Evolutionary conservation across 192 early-diverging fungal genomes (phyloP).

Genomic region (Backusella morwellensis): DNA sequence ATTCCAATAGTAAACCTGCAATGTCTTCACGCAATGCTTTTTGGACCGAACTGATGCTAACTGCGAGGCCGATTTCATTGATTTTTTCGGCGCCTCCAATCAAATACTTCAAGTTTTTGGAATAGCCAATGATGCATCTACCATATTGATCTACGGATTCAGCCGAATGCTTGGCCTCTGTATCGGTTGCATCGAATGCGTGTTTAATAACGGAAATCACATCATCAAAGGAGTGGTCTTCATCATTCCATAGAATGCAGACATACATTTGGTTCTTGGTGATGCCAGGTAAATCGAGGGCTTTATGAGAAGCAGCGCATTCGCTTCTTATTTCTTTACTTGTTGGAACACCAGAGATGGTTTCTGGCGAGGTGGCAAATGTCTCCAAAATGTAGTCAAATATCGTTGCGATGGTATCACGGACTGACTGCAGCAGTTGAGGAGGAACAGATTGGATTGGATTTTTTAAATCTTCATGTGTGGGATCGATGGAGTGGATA

Average conservation of each 20-base stretch:
- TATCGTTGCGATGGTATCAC: slow-evolving; percentile 77
- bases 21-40: slow-evolving; percentile 87
- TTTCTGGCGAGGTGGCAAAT: slow-evolving; percentile 57
- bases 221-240: slow-evolving; percentile 90
- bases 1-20: slow-evolving; percentile 72
- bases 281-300: slow-evolving; percentile 3
- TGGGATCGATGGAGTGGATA: slow-evolving; percentile 62
- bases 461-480: background rate
- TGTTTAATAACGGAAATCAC: slow-evolving; percentile 80
- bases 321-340: background rate
- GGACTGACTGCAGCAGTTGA: slow-evolving; percentile 63
- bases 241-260: slow-evolving; percentile 95
- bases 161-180: slow-evolving; percentile 71
- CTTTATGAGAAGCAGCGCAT: slow-evolving; percentile 13
- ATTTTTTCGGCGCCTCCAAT: slow-evolving; percentile 68
- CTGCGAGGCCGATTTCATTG: slow-evolving; percentile 66
- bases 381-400: slow-evolving; percentile 91
- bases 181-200: slow-evolving; percentile 56
- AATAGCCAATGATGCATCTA: slow-evolving; percentile 69
- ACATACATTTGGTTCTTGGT: slow-evolving; percentile 44
- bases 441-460: slow-evolving; percentile 42
- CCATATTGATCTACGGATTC: slow-evolving; percentile 83
- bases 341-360: background rate
- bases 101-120: slow-evolving; percentile 60
- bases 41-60: slow-evolving; percentile 79